Percentiles rank a stretch among this genome's conserved stretches.
These are phyloP conservation scores for Raffaelea albimanens DNA, from an alignment of 2,329 filamentous ascomycete species.

Conservation along the genomic window DNA sequence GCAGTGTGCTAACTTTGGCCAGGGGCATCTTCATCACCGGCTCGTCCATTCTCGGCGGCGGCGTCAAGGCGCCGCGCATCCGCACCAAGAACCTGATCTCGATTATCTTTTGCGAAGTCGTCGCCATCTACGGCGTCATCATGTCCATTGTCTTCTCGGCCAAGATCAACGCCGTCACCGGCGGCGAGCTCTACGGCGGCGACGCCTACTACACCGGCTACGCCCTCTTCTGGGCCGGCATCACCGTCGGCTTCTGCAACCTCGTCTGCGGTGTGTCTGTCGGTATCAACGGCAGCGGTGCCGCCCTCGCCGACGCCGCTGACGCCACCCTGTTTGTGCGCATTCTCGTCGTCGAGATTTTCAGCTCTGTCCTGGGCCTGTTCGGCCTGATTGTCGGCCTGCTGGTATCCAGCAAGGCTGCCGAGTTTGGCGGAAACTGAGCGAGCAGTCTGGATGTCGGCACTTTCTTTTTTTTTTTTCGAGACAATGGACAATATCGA, in stretches of 20 bases:
- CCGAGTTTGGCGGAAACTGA: conserved; percentile 49
- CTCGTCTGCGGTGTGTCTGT: conserved; percentile 92
- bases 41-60: conserved; percentile 91
- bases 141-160: conserved; percentile 98
- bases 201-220: conserved; percentile 90
- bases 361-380: conserved; percentile 91
- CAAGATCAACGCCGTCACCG: conserved; percentile 61
- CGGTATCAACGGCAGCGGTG: conserved; percentile 95
- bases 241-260: conserved; percentile 94
- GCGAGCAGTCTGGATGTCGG: too few relatives aligned
- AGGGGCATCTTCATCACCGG: conserved; percentile 99
- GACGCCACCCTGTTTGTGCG: conserved; percentile 95
- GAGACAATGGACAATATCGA: too few relatives aligned
- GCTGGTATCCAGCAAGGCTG: conserved; percentile 74
- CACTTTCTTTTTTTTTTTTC: too few relatives aligned
- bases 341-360: conserved; percentile 98
- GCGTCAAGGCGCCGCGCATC: conserved; percentile 93
- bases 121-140: conserved; percentile 99
- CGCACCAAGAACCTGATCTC: conserved; percentile 99
- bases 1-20: too few relatives aligned
- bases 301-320: conserved; percentile 89
- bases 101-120: conserved; percentile 99
- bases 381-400: conserved; percentile 95
- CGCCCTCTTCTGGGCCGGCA: conserved; percentile 88
- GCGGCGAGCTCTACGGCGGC: conserved; percentile 58